Evolutionary conservation across 202 grass and related monocot genomes (phyloP).

Genomic region (Bolboschoenoplectus hybrid): DNA sequence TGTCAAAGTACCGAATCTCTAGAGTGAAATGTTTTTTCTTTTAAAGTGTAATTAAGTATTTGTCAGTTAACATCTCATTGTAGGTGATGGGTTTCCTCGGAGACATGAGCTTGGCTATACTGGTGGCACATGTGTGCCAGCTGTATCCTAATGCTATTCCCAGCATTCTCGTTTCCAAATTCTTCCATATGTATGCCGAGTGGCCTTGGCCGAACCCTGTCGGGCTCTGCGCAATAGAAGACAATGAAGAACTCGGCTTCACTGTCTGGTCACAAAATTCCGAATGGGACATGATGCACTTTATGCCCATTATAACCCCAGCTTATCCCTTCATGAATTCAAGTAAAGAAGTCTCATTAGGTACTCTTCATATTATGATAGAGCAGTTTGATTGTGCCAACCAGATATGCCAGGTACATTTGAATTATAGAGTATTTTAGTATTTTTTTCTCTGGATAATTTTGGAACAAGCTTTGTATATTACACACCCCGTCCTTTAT

Average conservation of each 20-base stretch:
- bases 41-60: not conserved
- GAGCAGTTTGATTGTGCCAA: constrained; percentile 89
- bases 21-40: not conserved
- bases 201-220: constrained; percentile 95
- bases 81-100: constrained; percentile 98
- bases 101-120: constrained; percentile 91
- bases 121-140: constrained; percentile 85
- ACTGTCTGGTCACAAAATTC: constrained; percentile 91
- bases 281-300: constrained; percentile 74
- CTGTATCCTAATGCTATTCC: constrained; percentile 91
- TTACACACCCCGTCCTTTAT: not conserved
- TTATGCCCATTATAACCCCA: constrained; percentile 98
- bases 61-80: not conserved
- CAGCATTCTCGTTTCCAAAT: constrained; percentile 86
- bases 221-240: constrained; percentile 86
- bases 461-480: not conserved
- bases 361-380: constrained; percentile 88
- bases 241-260: constrained; percentile 80
- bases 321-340: constrained; percentile 99
- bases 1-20: too few relatives aligned
- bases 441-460: not conserved
- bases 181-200: constrained; percentile 87
- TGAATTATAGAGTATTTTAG: constrained; percentile 8
- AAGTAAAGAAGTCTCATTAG: constrained; percentile 92
- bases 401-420: constrained; percentile 77